Conservation (phyloP, 2,329 filamentous ascomycete genomes). For the Chrysoporthe puriensis region DNA sequence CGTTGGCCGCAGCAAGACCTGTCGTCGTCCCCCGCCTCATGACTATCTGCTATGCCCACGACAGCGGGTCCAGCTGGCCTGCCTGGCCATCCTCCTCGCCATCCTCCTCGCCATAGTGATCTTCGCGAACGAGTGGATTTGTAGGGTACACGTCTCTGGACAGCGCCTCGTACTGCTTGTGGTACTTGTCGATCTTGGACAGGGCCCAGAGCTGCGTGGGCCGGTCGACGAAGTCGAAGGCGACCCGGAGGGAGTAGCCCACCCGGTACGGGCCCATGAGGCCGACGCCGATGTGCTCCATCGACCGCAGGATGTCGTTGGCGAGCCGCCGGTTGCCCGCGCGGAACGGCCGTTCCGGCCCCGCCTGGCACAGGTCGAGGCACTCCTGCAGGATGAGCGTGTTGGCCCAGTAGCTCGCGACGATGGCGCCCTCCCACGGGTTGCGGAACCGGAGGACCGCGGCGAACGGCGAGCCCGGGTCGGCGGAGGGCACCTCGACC, state of each 20-base stretch:
- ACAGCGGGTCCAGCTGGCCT: background rate
- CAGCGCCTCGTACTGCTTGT: conserved; percentile 17
- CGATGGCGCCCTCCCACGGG: conserved; percentile 41
- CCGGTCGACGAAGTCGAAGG: conserved; percentile 43
- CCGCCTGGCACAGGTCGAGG: conserved; percentile 39
- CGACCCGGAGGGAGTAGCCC: conserved; percentile 44
- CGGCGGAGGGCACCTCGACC: conserved; percentile 36
- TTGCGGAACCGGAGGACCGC: conserved; percentile 39
- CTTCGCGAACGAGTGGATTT: background rate
- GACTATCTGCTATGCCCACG: background rate
- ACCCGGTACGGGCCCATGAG: conserved; percentile 45
- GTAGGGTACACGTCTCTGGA: conserved; percentile 22
- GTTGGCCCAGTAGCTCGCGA: conserved; percentile 44
- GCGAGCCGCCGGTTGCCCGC: conserved; percentile 36
- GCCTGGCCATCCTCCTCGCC: background rate
- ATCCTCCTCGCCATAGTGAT: background rate
- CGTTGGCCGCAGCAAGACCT: background rate
- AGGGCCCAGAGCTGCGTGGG: conserved; percentile 42
- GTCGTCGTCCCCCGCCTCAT: background rate
- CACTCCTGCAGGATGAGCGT: conserved; percentile 46
- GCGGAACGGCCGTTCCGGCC: conserved; percentile 31
- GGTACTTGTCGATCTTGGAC: conserved; percentile 21
- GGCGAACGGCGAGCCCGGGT: conserved; percentile 39
- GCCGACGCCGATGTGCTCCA: conserved; percentile 43
- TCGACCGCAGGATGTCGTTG: conserved; percentile 41